A percentile compares a stretch with the other conserved stretches of the same genome.
These are phyloP conservation scores for Diutina pseudorugosa DNA, from an alignment of 1,139 yeast species.

Conservation along the genomic window DNA sequence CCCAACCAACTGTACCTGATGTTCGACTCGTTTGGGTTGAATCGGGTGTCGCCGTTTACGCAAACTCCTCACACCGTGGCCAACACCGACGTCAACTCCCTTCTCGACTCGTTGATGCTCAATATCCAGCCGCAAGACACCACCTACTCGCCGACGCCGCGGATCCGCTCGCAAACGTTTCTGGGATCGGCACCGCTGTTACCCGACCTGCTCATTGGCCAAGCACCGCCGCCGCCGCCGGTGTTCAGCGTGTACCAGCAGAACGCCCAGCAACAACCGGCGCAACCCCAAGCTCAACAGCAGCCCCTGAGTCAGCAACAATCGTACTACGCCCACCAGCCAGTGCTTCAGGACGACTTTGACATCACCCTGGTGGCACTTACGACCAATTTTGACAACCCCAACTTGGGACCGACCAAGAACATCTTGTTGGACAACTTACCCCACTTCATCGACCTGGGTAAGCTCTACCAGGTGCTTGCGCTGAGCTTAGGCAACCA, in stretches of 20 bases:
- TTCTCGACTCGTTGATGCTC: constrained; percentile 3
- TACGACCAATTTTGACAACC: constrained; percentile 56
- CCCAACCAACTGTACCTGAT: constrained; percentile 17
- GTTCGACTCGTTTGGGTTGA: constrained; percentile 6
- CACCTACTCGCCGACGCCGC: constrained; percentile 9
- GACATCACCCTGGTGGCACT: constrained; percentile 29
- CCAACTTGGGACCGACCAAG: constrained; percentile 65
- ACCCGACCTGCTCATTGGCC: constrained; percentile 16
- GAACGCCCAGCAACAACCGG: background rate
- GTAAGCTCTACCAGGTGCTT: constrained; percentile 23
- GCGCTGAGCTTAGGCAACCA: constrained; percentile 7
- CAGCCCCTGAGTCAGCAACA: background rate
- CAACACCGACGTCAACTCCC: constrained; percentile 7
- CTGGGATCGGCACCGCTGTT: constrained; percentile 1
- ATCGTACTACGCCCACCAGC: background rate
- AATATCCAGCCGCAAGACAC: constrained; percentile 1
- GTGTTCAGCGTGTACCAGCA: background rate
- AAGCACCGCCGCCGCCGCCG: constrained; percentile 13
- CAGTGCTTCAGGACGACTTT: constrained; percentile 31
- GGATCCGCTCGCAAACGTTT: constrained; percentile 30
- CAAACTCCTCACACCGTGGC: constrained; percentile 5
- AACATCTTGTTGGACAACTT: constrained; percentile 68
- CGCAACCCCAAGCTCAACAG: background rate
- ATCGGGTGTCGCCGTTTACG: constrained; percentile 8
- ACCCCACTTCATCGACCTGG: constrained; percentile 35